Evolutionary conservation across 1,284 basidiomycete species (phyloP), one percentile per base, ranked within the genome.

Genomic region (Calocybe gambosa): DNA sequence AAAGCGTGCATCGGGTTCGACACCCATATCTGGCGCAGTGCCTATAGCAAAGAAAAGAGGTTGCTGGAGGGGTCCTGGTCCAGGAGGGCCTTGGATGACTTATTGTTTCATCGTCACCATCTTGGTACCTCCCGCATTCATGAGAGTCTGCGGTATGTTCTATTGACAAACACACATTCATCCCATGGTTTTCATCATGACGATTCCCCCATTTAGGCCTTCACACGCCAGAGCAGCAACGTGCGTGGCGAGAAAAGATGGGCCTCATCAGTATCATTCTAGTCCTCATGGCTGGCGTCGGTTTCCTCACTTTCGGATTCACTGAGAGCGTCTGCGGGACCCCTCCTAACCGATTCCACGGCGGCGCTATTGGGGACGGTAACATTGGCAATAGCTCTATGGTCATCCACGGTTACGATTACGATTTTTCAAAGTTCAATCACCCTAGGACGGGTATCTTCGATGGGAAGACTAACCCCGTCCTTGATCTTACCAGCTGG

Each of bases 271-370:
- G 75, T 53, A 78, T 98, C 65, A 91, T 96, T 57, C 62, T 80
- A 13, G 6, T 65, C 16, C 78, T 93, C 55, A 98, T 99, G 95
- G 86, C 87, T 18, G 78, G 74, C 39, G 96, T 99, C 62, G 95
- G 94, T 66, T 99, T 93, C 79, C 76, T 99, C 62, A 99, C 95
- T 1, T 99, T 99, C 68, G 95, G 96, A n/a, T 99, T 99, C 73
- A 98, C 94, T 3, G 81, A 93, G 61, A 73, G 85, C 43, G 94
- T 99, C 28, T 99, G 95, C 65, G 91, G 93, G 31, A 85, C 74
- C 36, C 88, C 90, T 16, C 76, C 85, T 23, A 81, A 85, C 45
- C 83, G 92, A 13, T 93, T 80, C 71, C 82, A 85, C 54, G 79
- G 85, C 39, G 93, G 91, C 35, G 71, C 74, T 16, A 84, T 94